phyloP scores from a whole-genome alignment of 2,329 filamentous ascomycete species.

The Calonectria pseudoturangicola region DNA sequence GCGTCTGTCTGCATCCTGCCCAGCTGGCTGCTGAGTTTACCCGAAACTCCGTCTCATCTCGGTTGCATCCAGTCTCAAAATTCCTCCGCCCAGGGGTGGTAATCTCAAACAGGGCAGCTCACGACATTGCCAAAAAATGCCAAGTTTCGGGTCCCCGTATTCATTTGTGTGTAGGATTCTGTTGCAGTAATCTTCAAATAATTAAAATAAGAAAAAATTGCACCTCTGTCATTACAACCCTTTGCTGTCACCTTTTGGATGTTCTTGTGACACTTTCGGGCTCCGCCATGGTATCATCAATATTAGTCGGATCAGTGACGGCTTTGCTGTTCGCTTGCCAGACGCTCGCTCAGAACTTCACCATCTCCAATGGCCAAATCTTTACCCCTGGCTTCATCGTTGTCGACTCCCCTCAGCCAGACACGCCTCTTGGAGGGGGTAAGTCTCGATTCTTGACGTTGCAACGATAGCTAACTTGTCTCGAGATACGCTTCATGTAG shows the following conservation, averaged over 20 bases:
- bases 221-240: not conserved
- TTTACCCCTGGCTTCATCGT: constrained; percentile 82
- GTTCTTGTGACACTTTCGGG: constrained; percentile 18
- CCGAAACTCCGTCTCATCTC: constrained; percentile 48
- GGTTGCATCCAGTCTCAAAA: constrained; percentile 39
- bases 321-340: constrained; percentile 51
- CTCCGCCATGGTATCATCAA: constrained; percentile 41
- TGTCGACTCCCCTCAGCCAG: constrained; percentile 79
- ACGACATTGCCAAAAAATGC: constrained; percentile 1
- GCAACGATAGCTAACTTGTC: constrained; percentile 39
- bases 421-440: constrained; percentile 79
- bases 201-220: not conserved
- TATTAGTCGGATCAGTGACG: constrained; percentile 32
- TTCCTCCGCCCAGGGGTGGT: constrained; percentile 37
- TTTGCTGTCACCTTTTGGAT: constrained; percentile 18
- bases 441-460: constrained; percentile 53
- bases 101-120: not conserved
- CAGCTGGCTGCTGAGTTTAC: constrained; percentile 18
- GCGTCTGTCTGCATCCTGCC: not conserved
- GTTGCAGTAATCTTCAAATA: constrained; percentile 27
- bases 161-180: constrained; percentile 26
- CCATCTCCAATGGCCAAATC: constrained; percentile 78
- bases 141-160: constrained; percentile 38
- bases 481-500: constrained; percentile 75
- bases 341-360: constrained; percentile 67